Conservation (phyloP, 1,139 yeast genomes). For the Protomyces inundatus region DNA sequence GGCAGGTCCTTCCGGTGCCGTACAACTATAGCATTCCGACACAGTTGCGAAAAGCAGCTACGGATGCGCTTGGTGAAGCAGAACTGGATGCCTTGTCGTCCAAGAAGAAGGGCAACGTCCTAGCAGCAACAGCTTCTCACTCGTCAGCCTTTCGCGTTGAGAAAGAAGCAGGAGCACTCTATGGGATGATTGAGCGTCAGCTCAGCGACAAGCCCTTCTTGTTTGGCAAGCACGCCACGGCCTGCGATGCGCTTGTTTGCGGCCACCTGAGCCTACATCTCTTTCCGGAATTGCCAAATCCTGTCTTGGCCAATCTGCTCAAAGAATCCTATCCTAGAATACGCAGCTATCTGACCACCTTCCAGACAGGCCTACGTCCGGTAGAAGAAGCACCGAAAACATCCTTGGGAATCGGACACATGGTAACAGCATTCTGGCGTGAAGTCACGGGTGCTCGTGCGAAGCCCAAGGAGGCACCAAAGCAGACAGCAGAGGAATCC, state of each 20-base stretch:
- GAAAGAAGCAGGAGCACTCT: not conserved
- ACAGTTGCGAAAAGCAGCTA: not conserved
- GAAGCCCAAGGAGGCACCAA: not conserved
- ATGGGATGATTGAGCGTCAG: constrained; percentile 1
- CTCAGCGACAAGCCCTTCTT: constrained; percentile 14
- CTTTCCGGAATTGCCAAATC: constrained; percentile 33
- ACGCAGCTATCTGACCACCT: constrained; percentile 7
- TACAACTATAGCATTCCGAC: constrained; percentile 1
- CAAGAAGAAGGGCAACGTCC: not conserved
- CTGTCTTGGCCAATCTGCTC: constrained; percentile 21
- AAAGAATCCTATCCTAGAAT: constrained; percentile 12
- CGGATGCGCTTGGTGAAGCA: not conserved
- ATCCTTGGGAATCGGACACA: not conserved
- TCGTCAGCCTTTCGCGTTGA: not conserved
- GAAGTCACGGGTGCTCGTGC: not conserved
- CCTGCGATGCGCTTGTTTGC: constrained; percentile 25
- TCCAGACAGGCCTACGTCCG: not conserved
- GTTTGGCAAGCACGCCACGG: constrained; percentile 20
- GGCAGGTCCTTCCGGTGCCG: constrained; percentile 2
- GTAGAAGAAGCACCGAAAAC: not conserved
- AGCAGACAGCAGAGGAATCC: not conserved
- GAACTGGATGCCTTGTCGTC: not conserved
- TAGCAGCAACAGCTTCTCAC: not conserved
- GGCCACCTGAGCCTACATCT: constrained; percentile 23
- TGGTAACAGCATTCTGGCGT: not conserved